These are phyloP conservation scores for Aegilops sharonensis DNA, from an alignment of 176 grass and related monocot genomes.

Conservation along the genomic window DNA sequence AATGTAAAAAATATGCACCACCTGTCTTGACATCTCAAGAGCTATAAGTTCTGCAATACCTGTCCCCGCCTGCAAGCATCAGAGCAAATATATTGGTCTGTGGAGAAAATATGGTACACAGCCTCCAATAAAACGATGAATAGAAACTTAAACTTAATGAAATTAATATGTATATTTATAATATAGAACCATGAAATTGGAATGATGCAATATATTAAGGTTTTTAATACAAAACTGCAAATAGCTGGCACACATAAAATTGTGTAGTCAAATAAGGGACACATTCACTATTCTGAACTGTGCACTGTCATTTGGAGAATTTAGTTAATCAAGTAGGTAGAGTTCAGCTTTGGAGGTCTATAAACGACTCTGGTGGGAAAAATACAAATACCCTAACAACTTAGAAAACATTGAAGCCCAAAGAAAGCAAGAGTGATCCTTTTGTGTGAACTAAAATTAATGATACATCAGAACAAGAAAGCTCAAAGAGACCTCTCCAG, in stretches of 20 bases:
- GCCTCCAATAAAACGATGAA: not conserved
- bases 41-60: constrained; percentile 97
- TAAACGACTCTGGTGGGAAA: too few relatives aligned
- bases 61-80: constrained; percentile 71
- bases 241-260: not conserved
- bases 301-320: too few relatives aligned
- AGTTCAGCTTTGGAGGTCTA: too few relatives aligned
- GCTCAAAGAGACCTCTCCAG: constrained; percentile 72
- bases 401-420: not conserved
- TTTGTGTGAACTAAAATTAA: not conserved
- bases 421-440: not conserved
- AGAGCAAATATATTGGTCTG: constrained; percentile 15
- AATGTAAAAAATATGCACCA: constrained; percentile 25
- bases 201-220: not conserved
- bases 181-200: constrained; percentile 12
- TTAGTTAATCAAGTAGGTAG: too few relatives aligned
- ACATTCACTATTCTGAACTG: not conserved
- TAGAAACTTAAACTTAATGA: not conserved
- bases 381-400: not conserved
- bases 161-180: not conserved
- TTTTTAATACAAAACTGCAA: constrained; percentile 6
- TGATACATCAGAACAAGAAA: not conserved
- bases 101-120: not conserved
- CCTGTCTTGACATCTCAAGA: constrained; percentile 96
- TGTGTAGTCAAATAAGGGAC: not conserved